A percentile compares a stretch with the other conserved stretches of the same genome.
phyloP scores from a whole-genome alignment of 2,329 filamentous ascomycete species.

The Chaetomium strumarium region DNA sequence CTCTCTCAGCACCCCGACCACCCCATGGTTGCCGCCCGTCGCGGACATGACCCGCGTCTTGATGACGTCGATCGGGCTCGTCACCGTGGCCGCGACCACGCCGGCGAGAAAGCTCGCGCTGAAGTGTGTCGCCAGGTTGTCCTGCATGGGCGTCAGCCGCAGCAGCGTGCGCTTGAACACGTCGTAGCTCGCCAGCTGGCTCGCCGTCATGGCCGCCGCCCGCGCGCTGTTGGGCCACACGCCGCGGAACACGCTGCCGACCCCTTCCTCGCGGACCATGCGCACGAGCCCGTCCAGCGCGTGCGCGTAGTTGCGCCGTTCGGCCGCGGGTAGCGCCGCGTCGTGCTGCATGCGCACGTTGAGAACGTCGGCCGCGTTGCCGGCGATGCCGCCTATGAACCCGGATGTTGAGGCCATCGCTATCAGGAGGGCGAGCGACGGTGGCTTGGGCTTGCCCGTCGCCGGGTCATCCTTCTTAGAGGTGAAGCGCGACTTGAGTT shows the following conservation, averaged over 20 bases:
- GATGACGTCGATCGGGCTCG: conserved; percentile 80
- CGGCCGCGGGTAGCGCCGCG: conserved; percentile 63
- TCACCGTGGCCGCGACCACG: conserved; percentile 77
- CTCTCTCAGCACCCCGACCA: conserved; percentile 57
- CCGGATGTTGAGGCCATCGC: conserved; percentile 79
- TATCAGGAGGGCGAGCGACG: conserved; percentile 71
- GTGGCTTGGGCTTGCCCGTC: conserved; percentile 36
- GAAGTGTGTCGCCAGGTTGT: conserved; percentile 73
- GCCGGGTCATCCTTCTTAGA: conserved; percentile 19
- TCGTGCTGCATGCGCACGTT: conserved; percentile 99
- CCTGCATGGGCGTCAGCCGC: conserved; percentile 57
- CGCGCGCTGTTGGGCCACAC: conserved; percentile 77
- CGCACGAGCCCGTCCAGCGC: conserved; percentile 79
- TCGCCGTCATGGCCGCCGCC: conserved; percentile 82
- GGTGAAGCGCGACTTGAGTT: conserved; percentile 66
- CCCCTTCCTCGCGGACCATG: conserved; percentile 83
- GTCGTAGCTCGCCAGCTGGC: conserved; percentile 80
- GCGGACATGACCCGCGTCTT: conserved; percentile 84
- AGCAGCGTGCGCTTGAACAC: conserved; percentile 69
- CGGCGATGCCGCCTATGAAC: conserved; percentile 80
- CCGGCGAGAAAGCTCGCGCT: conserved; percentile 71
- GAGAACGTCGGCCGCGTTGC: conserved; percentile 91
- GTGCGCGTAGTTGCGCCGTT: conserved; percentile 83
- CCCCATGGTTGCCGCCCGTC: conserved; percentile 37
- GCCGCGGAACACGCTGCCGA: conserved; percentile 71